Base-by-base conservation (phyloP, 192 early-diverging fungal genomes). In the Cetraspora pellucida region DNA sequence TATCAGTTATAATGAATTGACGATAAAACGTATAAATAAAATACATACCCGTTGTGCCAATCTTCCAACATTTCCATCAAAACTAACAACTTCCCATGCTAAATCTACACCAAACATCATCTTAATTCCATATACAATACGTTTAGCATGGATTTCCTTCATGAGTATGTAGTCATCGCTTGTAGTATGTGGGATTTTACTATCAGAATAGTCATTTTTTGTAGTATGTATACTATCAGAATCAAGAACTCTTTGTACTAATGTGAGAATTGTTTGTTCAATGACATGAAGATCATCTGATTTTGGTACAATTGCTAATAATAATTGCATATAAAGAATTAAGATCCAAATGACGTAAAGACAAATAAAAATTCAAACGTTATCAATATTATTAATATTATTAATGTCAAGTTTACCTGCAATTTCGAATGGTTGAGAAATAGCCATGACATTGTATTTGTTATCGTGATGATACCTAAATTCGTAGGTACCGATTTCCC, bases 391-490 rank as follows among this genome's bases (percentile, higher is more conserved):
- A 11, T 17, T 17, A 69, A 11, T 61, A 2, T 17, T 66, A 47
- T 1, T 7, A 79, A 9, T 30, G 1, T 16, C 16, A 59, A 21
- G 80, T 78, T 76, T 86, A 87, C 85, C 75, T 5, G 82, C 79
- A 72, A 98, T 93, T 80, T 93, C 92, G 83, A 99, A 97, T 10
- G 93, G 90, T 27, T 82, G 80, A 25, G 91, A 92, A 28, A 85
- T 77, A 1, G 91, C 88, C 80, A 98, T 87, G 19, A 96, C 95
- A 52, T 88, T 90, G 75, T 98, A 94, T 25, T 89, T 90, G 23
- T 91, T 91, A 79, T 95, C 92, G 63, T 94, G 91, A 81, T 99
- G 97, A 80, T 95, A 91, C 27, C 97, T 88, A 79, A 95, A 91
- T 83, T 98, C 96, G 79, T 95, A 99, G 0, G 85, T 89, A 19